A percentile compares a stretch with the other conserved stretches of the same genome.
Conservation (phyloP, 2,329 filamentous ascomycete genomes). For the Penicillium frequentans region DNA sequence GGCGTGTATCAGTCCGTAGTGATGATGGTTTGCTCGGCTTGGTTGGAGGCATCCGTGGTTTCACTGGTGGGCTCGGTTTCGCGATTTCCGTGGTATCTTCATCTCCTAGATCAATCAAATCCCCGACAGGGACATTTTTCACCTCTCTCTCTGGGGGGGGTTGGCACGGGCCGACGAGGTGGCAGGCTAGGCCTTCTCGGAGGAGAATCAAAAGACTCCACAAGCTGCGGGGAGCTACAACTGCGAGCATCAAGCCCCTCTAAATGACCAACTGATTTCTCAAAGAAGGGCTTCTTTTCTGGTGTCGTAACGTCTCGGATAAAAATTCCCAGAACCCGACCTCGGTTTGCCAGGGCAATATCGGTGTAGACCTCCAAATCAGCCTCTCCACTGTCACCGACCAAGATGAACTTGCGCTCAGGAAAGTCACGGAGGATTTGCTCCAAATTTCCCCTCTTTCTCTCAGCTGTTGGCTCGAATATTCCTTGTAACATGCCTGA, state of each 20-base stretch:
- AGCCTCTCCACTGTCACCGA: constrained; percentile 94
- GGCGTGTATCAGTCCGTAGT: constrained; percentile 29
- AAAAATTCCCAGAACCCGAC: constrained; percentile 81
- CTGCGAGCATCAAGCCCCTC: constrained; percentile 24
- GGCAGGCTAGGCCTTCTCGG: constrained; percentile 40
- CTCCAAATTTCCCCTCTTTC: constrained; percentile 86
- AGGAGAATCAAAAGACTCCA: constrained; percentile 24
- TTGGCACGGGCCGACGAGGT: constrained; percentile 34
- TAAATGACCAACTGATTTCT: constrained; percentile 54
- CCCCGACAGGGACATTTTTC: constrained; percentile 29
- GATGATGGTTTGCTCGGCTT: constrained; percentile 48
- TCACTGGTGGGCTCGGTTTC: constrained; percentile 17
- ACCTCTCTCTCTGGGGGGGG: constrained; percentile 15
- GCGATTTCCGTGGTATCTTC: constrained; percentile 20
- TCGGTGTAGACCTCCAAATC: constrained; percentile 98
- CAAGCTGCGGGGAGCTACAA: constrained; percentile 26
- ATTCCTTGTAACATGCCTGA: constrained; percentile 96
- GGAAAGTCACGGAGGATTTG: constrained; percentile 88
- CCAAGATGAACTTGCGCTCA: constrained; percentile 80
- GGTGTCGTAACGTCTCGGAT: constrained; percentile 93
- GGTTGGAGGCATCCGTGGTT: constrained; percentile 34
- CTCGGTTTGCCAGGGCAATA: constrained; percentile 79
- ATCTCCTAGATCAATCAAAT: constrained; percentile 44
- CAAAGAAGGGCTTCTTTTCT: constrained; percentile 73
- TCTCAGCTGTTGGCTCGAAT: constrained; percentile 93